Conservation (phyloP, 768 basidiomycete species). For the Cubamyces sp. region DNA sequence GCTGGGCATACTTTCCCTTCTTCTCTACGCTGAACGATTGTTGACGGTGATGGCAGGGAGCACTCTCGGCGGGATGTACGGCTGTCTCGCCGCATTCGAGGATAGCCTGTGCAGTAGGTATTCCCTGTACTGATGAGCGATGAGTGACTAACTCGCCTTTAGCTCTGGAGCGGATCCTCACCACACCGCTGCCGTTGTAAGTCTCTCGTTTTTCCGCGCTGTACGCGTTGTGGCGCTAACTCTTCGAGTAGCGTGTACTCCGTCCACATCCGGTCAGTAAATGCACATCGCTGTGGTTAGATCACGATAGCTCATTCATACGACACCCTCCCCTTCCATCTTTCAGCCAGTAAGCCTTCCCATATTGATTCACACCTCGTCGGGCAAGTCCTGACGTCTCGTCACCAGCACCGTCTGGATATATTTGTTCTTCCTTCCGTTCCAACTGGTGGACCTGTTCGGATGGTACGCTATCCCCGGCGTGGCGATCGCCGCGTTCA, state of each 20-base stretch:
- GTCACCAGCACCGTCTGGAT: constrained; percentile 60
- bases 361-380: background rate
- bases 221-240: no score
- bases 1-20: background rate
- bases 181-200: constrained; percentile 68
- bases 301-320: background rate
- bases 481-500: constrained; percentile 66
- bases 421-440: constrained; percentile 77
- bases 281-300: background rate
- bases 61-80: constrained; percentile 55
- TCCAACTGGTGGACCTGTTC: constrained; percentile 69
- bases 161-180: constrained; percentile 64
- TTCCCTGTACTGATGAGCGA: constrained; percentile 13
- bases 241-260: constrained; percentile 55
- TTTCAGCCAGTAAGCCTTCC: constrained; percentile 31
- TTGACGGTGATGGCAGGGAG: constrained; percentile 40
- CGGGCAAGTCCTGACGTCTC: background rate
- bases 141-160: background rate
- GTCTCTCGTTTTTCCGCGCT: no score
- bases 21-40: background rate
- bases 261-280: constrained; percentile 56
- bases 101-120: constrained; percentile 52
- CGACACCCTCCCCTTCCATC: background rate
- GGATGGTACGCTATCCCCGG: constrained; percentile 69
- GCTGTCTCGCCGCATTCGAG: constrained; percentile 54